These are phyloP conservation scores for Tephrocybe sp. DNA, from an alignment of 768 basidiomycete genomes.

Conservation along the genomic window DNA sequence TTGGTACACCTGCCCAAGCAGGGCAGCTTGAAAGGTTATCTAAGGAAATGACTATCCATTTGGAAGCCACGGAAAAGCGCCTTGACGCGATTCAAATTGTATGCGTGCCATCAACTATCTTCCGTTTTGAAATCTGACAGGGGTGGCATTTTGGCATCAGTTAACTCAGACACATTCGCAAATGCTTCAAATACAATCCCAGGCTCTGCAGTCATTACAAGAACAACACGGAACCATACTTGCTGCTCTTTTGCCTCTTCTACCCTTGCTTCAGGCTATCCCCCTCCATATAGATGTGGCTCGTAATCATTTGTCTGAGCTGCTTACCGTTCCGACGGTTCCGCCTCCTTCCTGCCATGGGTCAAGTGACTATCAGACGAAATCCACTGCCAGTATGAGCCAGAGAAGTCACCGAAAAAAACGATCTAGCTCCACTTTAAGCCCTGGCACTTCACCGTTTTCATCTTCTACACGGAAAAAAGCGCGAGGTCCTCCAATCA, in stretches of 20 bases:
- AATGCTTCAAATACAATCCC: slow-evolving; percentile 50
- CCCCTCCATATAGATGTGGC: slow-evolving; percentile 53
- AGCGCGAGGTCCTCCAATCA: slow-evolving; percentile 3
- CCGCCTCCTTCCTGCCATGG: slow-evolving; percentile 4
- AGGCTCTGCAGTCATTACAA: slow-evolving; percentile 57
- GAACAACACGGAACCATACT: slow-evolving; percentile 60
- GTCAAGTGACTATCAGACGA: slow-evolving; percentile 5
- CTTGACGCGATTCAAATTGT: slow-evolving; percentile 57
- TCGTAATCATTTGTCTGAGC: slow-evolving; percentile 31
- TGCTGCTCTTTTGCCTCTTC: slow-evolving; percentile 51
- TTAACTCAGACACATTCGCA: slow-evolving; percentile 46
- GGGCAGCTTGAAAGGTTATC: slow-evolving; percentile 35
- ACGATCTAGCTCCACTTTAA: slow-evolving; percentile 18
- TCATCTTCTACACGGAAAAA: slow-evolving; percentile 13
- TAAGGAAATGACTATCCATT: slow-evolving; percentile 37
- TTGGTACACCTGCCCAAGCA: slow-evolving; percentile 58
- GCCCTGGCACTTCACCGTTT: slow-evolving; percentile 10
- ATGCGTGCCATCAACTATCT: slow-evolving; percentile 8
- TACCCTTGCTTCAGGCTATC: slow-evolving; percentile 59
- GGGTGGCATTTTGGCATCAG: slow-evolving; percentile 23
- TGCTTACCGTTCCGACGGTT: slow-evolving; percentile 19
- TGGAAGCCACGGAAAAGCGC: slow-evolving; percentile 51
- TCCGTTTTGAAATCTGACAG: neutral
- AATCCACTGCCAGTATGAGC: slow-evolving; percentile 1
- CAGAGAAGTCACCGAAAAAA: slow-evolving; percentile 11